These are phyloP conservation scores for Scheffersomyces segobiensis DNA, from an alignment of 1,139 yeast species.

Conservation along the genomic window DNA sequence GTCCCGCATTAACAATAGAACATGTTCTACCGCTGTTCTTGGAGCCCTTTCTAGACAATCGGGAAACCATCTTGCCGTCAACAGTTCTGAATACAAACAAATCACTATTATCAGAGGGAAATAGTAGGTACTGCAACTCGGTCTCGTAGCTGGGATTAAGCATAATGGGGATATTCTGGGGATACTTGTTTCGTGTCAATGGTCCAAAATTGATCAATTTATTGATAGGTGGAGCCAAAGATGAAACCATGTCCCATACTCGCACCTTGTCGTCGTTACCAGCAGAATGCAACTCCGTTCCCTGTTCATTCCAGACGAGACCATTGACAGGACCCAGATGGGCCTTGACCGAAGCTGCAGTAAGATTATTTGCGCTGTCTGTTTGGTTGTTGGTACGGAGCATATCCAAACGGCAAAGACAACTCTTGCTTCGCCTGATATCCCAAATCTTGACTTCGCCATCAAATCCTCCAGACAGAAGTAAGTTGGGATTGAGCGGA, in stretches of 20 bases:
- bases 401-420: slow-evolving; percentile 63
- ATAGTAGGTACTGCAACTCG: slow-evolving; percentile 58
- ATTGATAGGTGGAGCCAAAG: slow-evolving; percentile 52
- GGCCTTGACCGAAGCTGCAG: slow-evolving; percentile 51
- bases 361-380: slow-evolving; percentile 23
- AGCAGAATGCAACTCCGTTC: slow-evolving; percentile 58
- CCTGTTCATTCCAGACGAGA: slow-evolving; percentile 65
- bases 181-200: slow-evolving; percentile 62
- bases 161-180: slow-evolving; percentile 48
- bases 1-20: slow-evolving; percentile 51
- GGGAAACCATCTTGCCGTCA: slow-evolving; percentile 62
- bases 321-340: slow-evolving; percentile 81
- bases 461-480: slow-evolving; percentile 78
- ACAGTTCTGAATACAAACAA: slow-evolving; percentile 60
- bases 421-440: slow-evolving; percentile 64
- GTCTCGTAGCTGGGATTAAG: slow-evolving; percentile 48
- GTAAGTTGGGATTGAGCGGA: slow-evolving; percentile 58
- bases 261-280: slow-evolving; percentile 79
- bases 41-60: slow-evolving; percentile 44
- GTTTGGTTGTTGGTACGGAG: slow-evolving; percentile 28
- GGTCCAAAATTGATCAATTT: slow-evolving; percentile 79
- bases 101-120: slow-evolving; percentile 82
- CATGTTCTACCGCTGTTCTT: slow-evolving; percentile 42
- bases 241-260: slow-evolving; percentile 65
- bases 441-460: slow-evolving; percentile 77